These are phyloP conservation scores for Eutrema japonicum DNA, from an alignment of 345 rosid species.

Conservation along the genomic window DNA sequence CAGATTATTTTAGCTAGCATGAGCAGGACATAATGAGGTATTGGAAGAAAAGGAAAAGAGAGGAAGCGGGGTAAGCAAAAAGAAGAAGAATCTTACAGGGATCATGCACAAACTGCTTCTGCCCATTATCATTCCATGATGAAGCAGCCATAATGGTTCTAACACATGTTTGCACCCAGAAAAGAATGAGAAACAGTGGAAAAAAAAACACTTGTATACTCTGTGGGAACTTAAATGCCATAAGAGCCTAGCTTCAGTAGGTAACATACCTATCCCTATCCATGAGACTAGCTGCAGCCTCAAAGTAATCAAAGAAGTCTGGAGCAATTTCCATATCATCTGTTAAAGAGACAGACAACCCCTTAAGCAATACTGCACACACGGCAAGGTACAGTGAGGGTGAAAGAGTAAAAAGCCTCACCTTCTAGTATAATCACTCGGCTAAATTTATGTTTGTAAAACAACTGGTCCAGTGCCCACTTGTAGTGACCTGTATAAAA, in stretches of 20 bases:
- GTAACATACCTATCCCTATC: conserved; percentile 84
- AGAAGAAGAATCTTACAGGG: conserved; percentile 63
- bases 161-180: conserved; percentile 36
- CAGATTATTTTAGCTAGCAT: conserved; percentile 42
- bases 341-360: conserved; percentile 51
- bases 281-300: conserved; percentile 87
- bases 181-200: conserved; percentile 24
- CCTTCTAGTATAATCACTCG: conserved; percentile 95
- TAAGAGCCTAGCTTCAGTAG: conserved; percentile 29
- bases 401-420: conserved; percentile 39
- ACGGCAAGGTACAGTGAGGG: conserved; percentile 14
- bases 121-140: conserved; percentile 99
- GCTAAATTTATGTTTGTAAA: conserved; percentile 79
- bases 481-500: conserved; percentile 76
- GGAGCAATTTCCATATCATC: conserved; percentile 99
- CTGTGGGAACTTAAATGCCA: conserved; percentile 15
- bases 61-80: conserved; percentile 26
- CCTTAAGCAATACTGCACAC: conserved; percentile 30
- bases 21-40: conserved; percentile 37
- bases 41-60: conserved; percentile 21
- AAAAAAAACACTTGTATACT: background rate
- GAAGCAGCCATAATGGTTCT: conserved; percentile 99
- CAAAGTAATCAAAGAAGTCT: conserved; percentile 95
- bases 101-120: conserved; percentile 93
- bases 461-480: conserved; percentile 94